Evolutionary conservation across 345 rosid species (phyloP).

Genomic region (Eucalyptus paniculata): DNA sequence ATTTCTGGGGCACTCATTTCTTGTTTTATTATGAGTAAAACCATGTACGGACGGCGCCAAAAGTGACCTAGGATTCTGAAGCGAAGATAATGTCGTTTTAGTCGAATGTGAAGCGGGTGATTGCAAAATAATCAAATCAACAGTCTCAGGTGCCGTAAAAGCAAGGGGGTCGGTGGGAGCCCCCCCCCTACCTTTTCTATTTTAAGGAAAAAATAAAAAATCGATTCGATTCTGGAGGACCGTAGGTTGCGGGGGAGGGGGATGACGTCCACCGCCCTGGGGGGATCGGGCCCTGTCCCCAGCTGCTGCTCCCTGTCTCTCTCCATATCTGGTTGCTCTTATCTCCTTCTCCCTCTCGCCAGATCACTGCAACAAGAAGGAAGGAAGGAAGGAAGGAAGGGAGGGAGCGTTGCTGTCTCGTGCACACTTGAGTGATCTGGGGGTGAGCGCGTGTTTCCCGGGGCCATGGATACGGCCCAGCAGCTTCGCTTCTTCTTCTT

Average conservation of each 20-base stretch:
- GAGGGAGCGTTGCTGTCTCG: neutral
- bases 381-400: neutral
- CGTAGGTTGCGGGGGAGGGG: no score
- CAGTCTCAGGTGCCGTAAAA: neutral
- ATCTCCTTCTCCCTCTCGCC: neutral
- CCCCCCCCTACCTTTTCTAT: neutral
- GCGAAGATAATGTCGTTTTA: neutral
- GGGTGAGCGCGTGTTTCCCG: no score
- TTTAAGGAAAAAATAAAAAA: accelerated
- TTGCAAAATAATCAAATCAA: neutral
- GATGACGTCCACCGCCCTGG: neutral
- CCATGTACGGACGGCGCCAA: neutral
- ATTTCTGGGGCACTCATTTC: accelerated
- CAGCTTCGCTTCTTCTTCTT: neutral
- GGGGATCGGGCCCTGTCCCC: neutral
- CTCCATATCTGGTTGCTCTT: neutral
- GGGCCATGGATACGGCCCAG: neutral
- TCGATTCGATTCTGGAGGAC: neutral
- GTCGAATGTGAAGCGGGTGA: accelerated
- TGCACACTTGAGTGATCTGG: no score
- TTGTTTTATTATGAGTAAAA: neutral
- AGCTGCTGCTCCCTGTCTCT: neutral
- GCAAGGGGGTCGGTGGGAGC: neutral
- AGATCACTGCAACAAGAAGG: neutral
- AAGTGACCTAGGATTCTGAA: neutral